Conservation (phyloP, 1,284 basidiomycete genomes). For the Rhizoctonia solani region DNA sequence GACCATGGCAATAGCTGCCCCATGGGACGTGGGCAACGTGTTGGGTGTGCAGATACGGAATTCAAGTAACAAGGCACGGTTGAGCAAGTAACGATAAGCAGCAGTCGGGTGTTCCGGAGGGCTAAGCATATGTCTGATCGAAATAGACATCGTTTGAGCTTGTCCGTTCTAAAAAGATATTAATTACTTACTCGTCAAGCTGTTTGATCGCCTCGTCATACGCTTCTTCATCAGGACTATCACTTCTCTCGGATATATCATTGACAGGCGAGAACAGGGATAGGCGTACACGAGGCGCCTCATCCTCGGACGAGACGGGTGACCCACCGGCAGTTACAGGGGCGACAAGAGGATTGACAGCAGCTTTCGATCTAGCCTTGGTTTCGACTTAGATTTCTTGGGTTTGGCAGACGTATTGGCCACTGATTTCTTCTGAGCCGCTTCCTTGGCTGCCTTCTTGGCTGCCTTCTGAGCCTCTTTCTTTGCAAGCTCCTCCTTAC, state of each 20-base stretch:
- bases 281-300: slow-evolving; percentile 4
- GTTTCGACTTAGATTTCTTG: not conserved
- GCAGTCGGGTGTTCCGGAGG: slow-evolving; percentile 34
- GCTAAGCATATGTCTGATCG: slow-evolving; percentile 16
- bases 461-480: not conserved
- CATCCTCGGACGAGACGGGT: slow-evolving; percentile 21
- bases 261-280: slow-evolving; percentile 29
- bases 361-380: slow-evolving; percentile 2
- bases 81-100: slow-evolving; percentile 25
- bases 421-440: not conserved
- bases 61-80: slow-evolving; percentile 34
- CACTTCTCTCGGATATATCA: slow-evolving; percentile 6
- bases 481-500: not conserved
- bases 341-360: not conserved
- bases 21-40: slow-evolving; percentile 26
- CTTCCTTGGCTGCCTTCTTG: not conserved
- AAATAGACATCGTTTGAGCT: not conserved
- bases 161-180: not conserved
- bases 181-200: slow-evolving; percentile 15
- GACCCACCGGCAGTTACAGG: slow-evolving; percentile 13
- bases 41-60: slow-evolving; percentile 26
- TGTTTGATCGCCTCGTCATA: slow-evolving; percentile 27
- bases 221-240: slow-evolving; percentile 26
- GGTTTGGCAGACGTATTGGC: not conserved
- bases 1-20: slow-evolving; percentile 34